phyloP scores from a whole-genome alignment of 495 filamentous ascomycete genomes.

The Aspergillus bridgeri region DNA sequence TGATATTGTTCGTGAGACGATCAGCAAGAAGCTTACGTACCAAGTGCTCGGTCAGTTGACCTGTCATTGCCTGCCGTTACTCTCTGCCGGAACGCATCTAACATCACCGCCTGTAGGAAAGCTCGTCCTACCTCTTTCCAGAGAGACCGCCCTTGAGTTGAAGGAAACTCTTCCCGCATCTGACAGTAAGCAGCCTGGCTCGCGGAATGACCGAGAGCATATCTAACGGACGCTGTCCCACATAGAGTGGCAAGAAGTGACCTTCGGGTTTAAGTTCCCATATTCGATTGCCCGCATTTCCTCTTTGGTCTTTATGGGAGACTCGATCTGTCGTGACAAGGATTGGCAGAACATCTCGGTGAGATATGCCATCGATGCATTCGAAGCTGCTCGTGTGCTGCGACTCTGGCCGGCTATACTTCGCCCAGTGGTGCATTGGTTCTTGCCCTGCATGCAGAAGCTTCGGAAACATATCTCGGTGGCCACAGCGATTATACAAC shows the following conservation, averaged over 20 bases:
- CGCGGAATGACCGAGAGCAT: not conserved
- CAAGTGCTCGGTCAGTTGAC: slow-evolving; percentile 37
- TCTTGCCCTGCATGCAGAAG: slow-evolving; percentile 28
- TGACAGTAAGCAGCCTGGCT: slow-evolving; percentile 25
- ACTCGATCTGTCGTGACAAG: slow-evolving; percentile 47
- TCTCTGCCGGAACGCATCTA: not conserved
- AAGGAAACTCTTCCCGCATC: slow-evolving; percentile 37
- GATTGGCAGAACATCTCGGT: slow-evolving; percentile 57
- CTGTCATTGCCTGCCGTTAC: not conserved
- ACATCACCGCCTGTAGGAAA: slow-evolving; percentile 18
- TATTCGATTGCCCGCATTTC: slow-evolving; percentile 54
- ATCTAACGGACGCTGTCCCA: not conserved
- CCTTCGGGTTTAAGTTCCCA: slow-evolving; percentile 28
- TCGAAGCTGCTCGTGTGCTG: slow-evolving; percentile 32
- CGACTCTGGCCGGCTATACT: slow-evolving; percentile 34
- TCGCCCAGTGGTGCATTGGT: slow-evolving; percentile 35
- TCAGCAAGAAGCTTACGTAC: slow-evolving; percentile 42
- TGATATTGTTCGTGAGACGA: slow-evolving; percentile 32
- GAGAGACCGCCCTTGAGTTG: slow-evolving; percentile 37
- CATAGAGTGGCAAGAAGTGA: slow-evolving; percentile 30
- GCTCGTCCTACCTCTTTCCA: slow-evolving; percentile 38
- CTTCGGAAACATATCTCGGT: slow-evolving; percentile 25
- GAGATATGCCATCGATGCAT: slow-evolving; percentile 54
- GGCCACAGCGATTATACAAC: slow-evolving; percentile 29
- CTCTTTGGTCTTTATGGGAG: slow-evolving; percentile 56